Base-by-base conservation (phyloP, 208 protist genomes). In the Leishmania amazonensis region DNA sequence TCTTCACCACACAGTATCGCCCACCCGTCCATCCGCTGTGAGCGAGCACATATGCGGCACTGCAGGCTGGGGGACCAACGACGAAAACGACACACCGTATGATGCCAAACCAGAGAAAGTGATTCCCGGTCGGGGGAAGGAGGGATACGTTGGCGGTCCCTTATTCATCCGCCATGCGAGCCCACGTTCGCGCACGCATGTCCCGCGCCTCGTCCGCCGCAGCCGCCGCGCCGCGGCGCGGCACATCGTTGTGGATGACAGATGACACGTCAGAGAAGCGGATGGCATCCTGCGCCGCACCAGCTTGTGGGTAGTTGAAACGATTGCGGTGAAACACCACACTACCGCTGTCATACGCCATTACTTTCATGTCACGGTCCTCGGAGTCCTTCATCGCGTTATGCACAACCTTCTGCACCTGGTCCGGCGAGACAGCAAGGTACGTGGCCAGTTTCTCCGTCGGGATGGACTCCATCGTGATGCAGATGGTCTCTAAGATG, bases 221-320 rank as follows among this genome's bases (percentile, higher is more conserved):
- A n/a, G 35, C 57, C 45, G 73, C 57, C 47, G 60, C 31, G 11
- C 77, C 85, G 51, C 76, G 51, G n/a, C 81, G 67, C 57, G 24
- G 75, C n/a, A 84, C 75, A 49, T 74, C 71, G 49, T 79, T 84
- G 62, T 83, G 73, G 9, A 94, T 84, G 57, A 93, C 83, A 19
- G 85, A 79, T 38, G 85, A 82, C 38, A 95, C 87, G 70, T 95
- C 92, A 28, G 81, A 80, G 83, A 95, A 97, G 51, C 85, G 84
- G 60, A 95, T 75, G 21, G 83, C 84, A 51, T 95, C 88, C 62
- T 95, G 92, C 79, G 89, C 91, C 1, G 79, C 79, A 53, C 89
- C 85, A 47, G 84, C 84, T 85, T 96, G 90, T 38, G 94, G 94
- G 62, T 83, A 78, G 88, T 97, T 96, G 80, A 96, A 95, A 67